phyloP scores from a whole-genome alignment of 2,329 filamentous ascomycete genomes.

The Hypoxylon sp. region DNA sequence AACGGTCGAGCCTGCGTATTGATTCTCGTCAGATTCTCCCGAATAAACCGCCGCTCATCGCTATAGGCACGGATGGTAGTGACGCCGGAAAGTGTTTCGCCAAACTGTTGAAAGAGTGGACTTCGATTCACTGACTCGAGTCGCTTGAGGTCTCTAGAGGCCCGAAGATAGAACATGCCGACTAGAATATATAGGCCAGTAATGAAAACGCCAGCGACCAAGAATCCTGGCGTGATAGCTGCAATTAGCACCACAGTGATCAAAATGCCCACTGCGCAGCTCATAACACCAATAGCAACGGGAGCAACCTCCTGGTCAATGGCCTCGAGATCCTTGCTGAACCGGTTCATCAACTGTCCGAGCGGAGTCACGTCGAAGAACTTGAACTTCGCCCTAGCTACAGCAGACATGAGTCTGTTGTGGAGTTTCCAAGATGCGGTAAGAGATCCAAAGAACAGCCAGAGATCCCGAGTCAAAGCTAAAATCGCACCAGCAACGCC shows the following conservation, averaged over 20 bases:
- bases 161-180: slow-evolving; percentile 87
- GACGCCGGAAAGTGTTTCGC: slow-evolving; percentile 93
- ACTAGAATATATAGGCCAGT: slow-evolving; percentile 84
- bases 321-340: slow-evolving; percentile 96
- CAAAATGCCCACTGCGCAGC: slow-evolving; percentile 74
- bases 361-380: slow-evolving; percentile 98
- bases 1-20: slow-evolving; percentile 94
- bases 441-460: slow-evolving; percentile 92
- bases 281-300: slow-evolving; percentile 82
- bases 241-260: slow-evolving; percentile 92
- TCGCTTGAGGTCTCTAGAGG: slow-evolving; percentile 95
- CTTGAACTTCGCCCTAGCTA: slow-evolving; percentile 92
- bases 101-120: slow-evolving; percentile 97
- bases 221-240: slow-evolving; percentile 88
- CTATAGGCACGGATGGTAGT: slow-evolving; percentile 97
- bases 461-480: slow-evolving; percentile 84
- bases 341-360: slow-evolving; percentile 97
- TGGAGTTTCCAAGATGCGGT: slow-evolving; percentile 90
- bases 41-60: slow-evolving; percentile 91
- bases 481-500: slow-evolving; percentile 83
- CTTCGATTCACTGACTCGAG: slow-evolving; percentile 94
- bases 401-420: slow-evolving; percentile 78
- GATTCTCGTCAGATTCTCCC: slow-evolving; percentile 88
- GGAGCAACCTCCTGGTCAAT: slow-evolving; percentile 97
- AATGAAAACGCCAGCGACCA: slow-evolving; percentile 89